Evolutionary conservation across 2,329 filamentous ascomycete species (phyloP).

Genomic region (Diaporthe eres): DNA sequence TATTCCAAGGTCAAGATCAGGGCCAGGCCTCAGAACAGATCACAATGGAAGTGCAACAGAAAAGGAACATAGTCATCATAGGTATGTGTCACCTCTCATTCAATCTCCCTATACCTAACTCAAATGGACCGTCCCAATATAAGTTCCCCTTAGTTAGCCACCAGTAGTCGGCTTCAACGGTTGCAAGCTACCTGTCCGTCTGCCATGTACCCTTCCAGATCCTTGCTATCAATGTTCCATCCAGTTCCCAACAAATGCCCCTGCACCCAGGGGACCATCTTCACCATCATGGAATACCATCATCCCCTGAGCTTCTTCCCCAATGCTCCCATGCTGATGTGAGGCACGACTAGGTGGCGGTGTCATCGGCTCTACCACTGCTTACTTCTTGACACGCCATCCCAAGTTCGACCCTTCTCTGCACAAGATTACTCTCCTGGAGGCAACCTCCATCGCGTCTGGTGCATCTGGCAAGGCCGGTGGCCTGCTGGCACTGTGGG

Average conservation of each 20-base stretch:
- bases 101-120: constrained; percentile 8
- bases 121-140: not conserved
- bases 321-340: not conserved
- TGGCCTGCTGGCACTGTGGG: constrained; percentile 91
- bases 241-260: not conserved
- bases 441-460: constrained; percentile 88
- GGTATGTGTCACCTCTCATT: constrained; percentile 46
- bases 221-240: constrained; percentile 11
- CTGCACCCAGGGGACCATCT: not conserved
- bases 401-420: constrained; percentile 80
- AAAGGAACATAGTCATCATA: constrained; percentile 65
- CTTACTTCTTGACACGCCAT: constrained; percentile 92
- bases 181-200: not conserved
- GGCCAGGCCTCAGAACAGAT: not conserved
- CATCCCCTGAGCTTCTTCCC: not conserved
- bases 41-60: constrained; percentile 46
- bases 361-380: constrained; percentile 91
- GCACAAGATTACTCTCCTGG: constrained; percentile 87
- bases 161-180: constrained; percentile 1
- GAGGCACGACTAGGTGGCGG: constrained; percentile 76
- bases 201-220: constrained; percentile 2
- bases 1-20: not conserved
- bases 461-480: constrained; percentile 96
- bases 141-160: constrained; percentile 1
- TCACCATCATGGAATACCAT: not conserved